Percentiles rank a stretch among this genome's conserved stretches.
phyloP scores from a whole-genome alignment of 164 flowering plant genomes.

The Umbilicus rupestris region DNA sequence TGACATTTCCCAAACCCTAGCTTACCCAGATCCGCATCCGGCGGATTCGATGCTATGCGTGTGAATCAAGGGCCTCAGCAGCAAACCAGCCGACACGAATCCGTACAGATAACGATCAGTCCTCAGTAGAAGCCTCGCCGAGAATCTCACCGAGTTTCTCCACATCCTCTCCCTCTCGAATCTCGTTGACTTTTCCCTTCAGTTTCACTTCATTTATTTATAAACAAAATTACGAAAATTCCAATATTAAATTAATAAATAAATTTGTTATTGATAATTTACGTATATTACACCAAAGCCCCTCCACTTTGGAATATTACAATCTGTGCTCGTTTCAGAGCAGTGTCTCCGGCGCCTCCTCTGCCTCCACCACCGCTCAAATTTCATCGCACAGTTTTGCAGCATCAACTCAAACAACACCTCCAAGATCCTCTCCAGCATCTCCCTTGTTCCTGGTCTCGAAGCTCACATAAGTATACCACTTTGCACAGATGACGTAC shows the following conservation, averaged over 20 bases:
- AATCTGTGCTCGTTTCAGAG: conserved; percentile 2
- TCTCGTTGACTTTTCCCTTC: too few species aligned
- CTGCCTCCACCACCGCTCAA: background rate
- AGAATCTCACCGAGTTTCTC: too few species aligned
- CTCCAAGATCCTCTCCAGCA: background rate
- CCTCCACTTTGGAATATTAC: background rate
- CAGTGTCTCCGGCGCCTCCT: too few species aligned
- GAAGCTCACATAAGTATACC: conserved; percentile 41
- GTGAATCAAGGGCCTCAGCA: background rate
- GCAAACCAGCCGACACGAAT: background rate
- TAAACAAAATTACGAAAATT: too few species aligned
- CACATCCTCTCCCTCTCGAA: too few species aligned
- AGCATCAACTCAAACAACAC: conserved; percentile 3
- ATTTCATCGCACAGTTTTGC: background rate
- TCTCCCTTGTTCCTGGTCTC: conserved; percentile 19
- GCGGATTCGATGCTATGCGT: background rate
- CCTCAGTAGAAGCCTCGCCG: too few species aligned
- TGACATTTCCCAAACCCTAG: background rate
- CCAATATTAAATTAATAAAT: too few species aligned
- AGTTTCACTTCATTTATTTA: too few species aligned
- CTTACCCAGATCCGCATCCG: background rate
- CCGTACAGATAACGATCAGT: too few species aligned
- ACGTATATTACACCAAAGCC: conserved; percentile 2
- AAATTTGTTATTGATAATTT: too few species aligned
- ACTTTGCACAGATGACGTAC: conserved; percentile 39